Evolutionary conservation across 352 stramenopile genomes (phyloP).

Genomic region (Thalassiosira mediterranea): DNA sequence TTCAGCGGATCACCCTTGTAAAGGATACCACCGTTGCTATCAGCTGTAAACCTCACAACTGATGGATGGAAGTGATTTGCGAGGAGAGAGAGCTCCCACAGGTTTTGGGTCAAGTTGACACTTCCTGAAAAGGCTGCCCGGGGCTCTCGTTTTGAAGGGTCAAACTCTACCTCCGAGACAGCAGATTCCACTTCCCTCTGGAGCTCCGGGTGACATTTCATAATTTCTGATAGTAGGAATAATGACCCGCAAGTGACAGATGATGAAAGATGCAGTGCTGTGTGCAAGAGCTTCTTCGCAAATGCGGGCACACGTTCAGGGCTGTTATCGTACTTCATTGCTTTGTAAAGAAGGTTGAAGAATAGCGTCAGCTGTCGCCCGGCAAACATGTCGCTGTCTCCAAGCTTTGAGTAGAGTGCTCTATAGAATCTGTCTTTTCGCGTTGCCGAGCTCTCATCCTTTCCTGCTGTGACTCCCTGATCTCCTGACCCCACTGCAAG

Average conservation of each 20-base stretch:
- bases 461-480: conserved; percentile 24
- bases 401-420: conserved; percentile 94
- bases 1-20: conserved; percentile 95
- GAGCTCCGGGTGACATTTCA: conserved; percentile 79
- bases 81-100: conserved; percentile 93
- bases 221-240: conserved; percentile 94
- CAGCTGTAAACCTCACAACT: conserved; percentile 89
- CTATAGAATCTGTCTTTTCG: conserved; percentile 96
- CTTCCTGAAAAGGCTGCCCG: conserved; percentile 55
- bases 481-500: conserved; percentile 85
- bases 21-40: conserved; percentile 85
- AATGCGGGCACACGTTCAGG: conserved; percentile 88
- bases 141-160: conserved; percentile 82
- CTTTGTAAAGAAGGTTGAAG: conserved; percentile 97
- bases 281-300: conserved; percentile 88
- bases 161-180: conserved; percentile 54
- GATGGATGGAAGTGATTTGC: conserved; percentile 96
- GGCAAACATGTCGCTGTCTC: conserved; percentile 87
- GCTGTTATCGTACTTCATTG: conserved; percentile 93
- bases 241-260: conserved; percentile 91
- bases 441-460: conserved; percentile 37
- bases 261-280: conserved; percentile 84
- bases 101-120: conserved; percentile 75
- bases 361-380: conserved; percentile 96
- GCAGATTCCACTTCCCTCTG: conserved; percentile 29